These are phyloP conservation scores for Penicillium egyptiacum DNA, from an alignment of 495 filamentous ascomycete genomes.

Conservation along the genomic window DNA sequence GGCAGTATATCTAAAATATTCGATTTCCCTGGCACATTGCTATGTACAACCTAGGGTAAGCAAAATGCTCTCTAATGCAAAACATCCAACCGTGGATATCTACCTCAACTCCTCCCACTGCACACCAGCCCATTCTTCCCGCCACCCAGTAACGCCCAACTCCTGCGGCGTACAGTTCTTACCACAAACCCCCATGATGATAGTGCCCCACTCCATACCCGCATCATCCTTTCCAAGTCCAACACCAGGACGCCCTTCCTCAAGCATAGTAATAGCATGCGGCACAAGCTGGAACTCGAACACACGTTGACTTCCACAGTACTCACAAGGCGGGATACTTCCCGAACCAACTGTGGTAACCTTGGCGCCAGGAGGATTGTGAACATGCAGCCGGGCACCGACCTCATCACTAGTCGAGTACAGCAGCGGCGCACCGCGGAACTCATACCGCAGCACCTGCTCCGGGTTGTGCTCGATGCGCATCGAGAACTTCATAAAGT, in stretches of 20 bases:
- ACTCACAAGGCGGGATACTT: constrained; percentile 69
- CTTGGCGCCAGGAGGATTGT: constrained; percentile 23
- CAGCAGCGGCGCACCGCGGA: constrained; percentile 73
- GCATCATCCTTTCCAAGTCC: constrained; percentile 55
- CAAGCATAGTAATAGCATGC: constrained; percentile 85
- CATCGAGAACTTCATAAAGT: constrained; percentile 88
- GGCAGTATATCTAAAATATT: neutral
- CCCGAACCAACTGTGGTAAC: constrained; percentile 32
- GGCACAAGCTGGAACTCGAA: constrained; percentile 92
- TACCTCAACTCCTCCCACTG: constrained; percentile 85
- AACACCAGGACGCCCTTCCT: constrained; percentile 71
- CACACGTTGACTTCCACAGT: constrained; percentile 71
- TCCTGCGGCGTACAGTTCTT: constrained; percentile 62
- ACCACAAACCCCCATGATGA: constrained; percentile 85
- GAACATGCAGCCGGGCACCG: constrained; percentile 58
- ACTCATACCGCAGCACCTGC: constrained; percentile 92
- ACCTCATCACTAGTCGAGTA: constrained; percentile 76
- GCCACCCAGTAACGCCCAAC: constrained; percentile 59
- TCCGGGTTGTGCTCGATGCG: constrained; percentile 88
- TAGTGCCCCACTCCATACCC: constrained; percentile 98
- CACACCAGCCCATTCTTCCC: constrained; percentile 95
- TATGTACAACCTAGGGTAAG: neutral
- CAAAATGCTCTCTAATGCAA: neutral
- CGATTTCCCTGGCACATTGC: neutral
- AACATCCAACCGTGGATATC: neutral